phyloP scores from a whole-genome alignment of 345 rosid species.

The Brassica juncea region DNA sequence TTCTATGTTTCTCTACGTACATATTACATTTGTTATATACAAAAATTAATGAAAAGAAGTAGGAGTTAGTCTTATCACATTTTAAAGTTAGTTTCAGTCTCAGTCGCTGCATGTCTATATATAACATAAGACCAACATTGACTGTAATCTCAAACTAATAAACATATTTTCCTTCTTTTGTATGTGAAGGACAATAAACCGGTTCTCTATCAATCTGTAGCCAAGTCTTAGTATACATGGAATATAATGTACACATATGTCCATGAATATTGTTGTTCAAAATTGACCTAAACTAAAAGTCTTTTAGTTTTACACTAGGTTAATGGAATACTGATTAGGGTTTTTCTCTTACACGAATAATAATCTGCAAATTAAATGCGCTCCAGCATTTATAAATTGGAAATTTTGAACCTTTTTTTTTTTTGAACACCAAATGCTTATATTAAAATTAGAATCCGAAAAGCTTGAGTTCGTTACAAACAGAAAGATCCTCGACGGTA shows the following conservation, averaged over 20 bases:
- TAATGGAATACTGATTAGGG: slow-evolving; percentile 8
- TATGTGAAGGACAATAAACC: background rate
- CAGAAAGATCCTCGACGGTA: too few species aligned
- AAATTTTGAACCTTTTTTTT: too few species aligned
- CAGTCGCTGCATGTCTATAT: slow-evolving; percentile 6
- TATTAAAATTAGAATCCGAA: too few species aligned
- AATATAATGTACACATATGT: slow-evolving; percentile 2
- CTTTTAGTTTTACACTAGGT: background rate
- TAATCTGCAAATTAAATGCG: background rate
- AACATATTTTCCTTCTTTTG: background rate
- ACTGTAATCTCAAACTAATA: background rate
- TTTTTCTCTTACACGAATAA: background rate
- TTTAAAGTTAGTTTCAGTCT: background rate
- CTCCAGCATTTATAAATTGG: background rate
- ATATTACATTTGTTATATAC: background rate
- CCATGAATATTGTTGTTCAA: background rate
- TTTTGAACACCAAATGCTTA: too few species aligned
- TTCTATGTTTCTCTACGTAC: background rate
- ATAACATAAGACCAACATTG: background rate
- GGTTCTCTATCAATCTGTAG: background rate
- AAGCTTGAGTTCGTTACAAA: too few species aligned
- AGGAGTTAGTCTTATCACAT: slow-evolving; percentile 28
- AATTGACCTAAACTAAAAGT: background rate
- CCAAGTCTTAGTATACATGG: background rate
- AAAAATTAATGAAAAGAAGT: background rate